Percentiles rank a stretch among this genome's conserved stretches.
Evolutionary conservation across 768 basidiomycete species (phyloP).

Genomic region (Tephrocybe sp.): DNA sequence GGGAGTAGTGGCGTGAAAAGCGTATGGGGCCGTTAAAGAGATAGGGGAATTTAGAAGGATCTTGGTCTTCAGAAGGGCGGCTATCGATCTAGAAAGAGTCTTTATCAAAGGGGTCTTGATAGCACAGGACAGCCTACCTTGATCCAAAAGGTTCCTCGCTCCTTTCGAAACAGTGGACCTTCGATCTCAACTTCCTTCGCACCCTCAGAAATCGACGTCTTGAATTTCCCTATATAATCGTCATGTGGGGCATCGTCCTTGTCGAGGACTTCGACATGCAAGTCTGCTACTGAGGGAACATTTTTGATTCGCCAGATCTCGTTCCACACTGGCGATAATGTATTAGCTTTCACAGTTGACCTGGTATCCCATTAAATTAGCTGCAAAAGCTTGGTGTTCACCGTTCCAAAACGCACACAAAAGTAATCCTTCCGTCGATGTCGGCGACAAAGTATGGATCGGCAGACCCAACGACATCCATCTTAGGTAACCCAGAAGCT

Average conservation of each 20-base stretch:
- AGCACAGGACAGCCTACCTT: conserved; percentile 39
- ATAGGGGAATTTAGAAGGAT: conserved; percentile 47
- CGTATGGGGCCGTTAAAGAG: conserved; percentile 73
- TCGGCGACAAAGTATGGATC: conserved; percentile 75
- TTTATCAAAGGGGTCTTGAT: background rate
- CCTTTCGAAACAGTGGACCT: conserved; percentile 44
- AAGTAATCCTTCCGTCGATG: conserved; percentile 60
- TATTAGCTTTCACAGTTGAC: conserved; percentile 59
- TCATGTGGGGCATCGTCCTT: conserved; percentile 62
- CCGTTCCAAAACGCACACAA: conserved; percentile 48
- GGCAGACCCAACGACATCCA: conserved; percentile 61
- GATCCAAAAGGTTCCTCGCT: conserved; percentile 65
- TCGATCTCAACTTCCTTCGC: conserved; percentile 64
- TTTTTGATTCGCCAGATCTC: conserved; percentile 73
- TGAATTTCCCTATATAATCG: conserved; percentile 64
- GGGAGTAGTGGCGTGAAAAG: conserved; percentile 69
- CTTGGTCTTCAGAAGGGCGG: conserved; percentile 35
- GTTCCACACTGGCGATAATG: conserved; percentile 69
- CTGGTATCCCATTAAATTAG: conserved; percentile 28
- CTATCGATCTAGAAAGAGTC: conserved; percentile 48
- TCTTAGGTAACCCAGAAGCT: conserved; percentile 64
- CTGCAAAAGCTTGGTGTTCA: background rate
- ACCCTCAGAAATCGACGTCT: conserved; percentile 49
- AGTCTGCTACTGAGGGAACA: conserved; percentile 59
- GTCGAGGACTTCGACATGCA: conserved; percentile 63